Evolutionary conservation across 306 rosid species (phyloP).

Genomic region (Prunus mira): DNA sequence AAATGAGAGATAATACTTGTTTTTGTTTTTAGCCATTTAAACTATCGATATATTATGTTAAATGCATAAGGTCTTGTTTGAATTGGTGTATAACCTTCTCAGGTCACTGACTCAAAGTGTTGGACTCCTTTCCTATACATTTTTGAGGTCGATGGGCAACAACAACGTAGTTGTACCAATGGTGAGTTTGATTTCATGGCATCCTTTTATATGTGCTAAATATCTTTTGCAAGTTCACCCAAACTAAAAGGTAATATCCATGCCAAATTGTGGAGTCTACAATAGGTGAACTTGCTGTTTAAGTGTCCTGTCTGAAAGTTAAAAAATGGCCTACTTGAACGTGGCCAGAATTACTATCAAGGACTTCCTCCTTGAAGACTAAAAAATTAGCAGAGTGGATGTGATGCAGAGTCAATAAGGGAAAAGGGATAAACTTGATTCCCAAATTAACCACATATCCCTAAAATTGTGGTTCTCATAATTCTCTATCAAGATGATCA

Average conservation of each 20-base stretch:
- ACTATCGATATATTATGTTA: neutral
- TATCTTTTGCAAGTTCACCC: neutral
- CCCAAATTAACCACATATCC: neutral
- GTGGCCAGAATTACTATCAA: neutral
- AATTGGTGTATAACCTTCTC: slow-evolving; percentile 4
- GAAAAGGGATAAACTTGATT: neutral
- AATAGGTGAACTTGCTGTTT: neutral
- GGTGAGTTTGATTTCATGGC: slow-evolving; percentile 46
- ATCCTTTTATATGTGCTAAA: neutral
- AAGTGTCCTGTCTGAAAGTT: neutral
- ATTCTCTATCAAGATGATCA: neutral
- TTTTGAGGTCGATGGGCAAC: slow-evolving; percentile 46
- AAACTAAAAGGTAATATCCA: neutral
- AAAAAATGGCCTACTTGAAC: neutral
- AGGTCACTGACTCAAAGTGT: slow-evolving; percentile 82
- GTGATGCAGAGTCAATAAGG: neutral
- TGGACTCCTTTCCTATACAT: slow-evolving; percentile 90
- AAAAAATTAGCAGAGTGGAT: neutral
- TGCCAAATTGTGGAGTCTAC: neutral
- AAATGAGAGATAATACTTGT: too few relatives aligned
- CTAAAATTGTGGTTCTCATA: neutral
- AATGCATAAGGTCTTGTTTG: neutral
- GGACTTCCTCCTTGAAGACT: neutral
- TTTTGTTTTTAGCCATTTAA: neutral
- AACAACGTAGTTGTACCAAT: slow-evolving; percentile 87